Evolutionary conservation across 2,329 filamentous ascomycete genomes (phyloP).

Genomic region (Uncinocarpus reesii): DNA sequence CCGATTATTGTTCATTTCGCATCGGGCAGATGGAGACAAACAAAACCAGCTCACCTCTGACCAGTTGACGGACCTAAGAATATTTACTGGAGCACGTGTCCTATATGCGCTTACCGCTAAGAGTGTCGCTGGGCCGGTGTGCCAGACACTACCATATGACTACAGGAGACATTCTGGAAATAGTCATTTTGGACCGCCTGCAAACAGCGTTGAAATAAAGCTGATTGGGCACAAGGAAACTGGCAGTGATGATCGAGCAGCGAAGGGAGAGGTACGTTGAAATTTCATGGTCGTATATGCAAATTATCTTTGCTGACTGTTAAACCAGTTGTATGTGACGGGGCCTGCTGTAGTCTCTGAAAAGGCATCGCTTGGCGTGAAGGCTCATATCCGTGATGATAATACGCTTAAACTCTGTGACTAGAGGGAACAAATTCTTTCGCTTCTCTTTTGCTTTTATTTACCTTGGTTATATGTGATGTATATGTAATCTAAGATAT

Average conservation of each 20-base stretch:
- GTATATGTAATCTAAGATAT: neutral
- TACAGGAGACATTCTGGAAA: conserved; percentile 51
- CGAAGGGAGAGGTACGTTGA: conserved; percentile 51
- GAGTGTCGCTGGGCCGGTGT: conserved; percentile 77
- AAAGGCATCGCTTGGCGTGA: conserved; percentile 53
- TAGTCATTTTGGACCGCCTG: conserved; percentile 69
- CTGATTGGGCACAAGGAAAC: conserved; percentile 38
- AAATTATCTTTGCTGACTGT: conserved; percentile 15
- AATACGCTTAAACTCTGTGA: conserved; percentile 53
- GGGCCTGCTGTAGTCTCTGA: conserved; percentile 64
- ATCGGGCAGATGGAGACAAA: conserved; percentile 53
- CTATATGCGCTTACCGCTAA: conserved; percentile 76
- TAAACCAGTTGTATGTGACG: conserved; percentile 53
- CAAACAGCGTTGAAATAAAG: conserved; percentile 69
- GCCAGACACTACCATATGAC: conserved; percentile 79
- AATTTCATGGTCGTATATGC: neutral
- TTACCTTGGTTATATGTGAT: neutral
- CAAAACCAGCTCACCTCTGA: conserved; percentile 56
- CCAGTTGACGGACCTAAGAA: conserved; percentile 67
- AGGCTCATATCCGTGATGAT: conserved; percentile 58
- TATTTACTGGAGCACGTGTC: conserved; percentile 69
- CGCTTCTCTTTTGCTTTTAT: too few relatives aligned
- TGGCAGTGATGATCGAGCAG: conserved; percentile 31
- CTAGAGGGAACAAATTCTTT: too few relatives aligned
- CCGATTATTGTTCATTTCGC: conserved; percentile 69